These are phyloP conservation scores for Agrocybe pediades DNA, from an alignment of 768 basidiomycete species.

Conservation along the genomic window DNA sequence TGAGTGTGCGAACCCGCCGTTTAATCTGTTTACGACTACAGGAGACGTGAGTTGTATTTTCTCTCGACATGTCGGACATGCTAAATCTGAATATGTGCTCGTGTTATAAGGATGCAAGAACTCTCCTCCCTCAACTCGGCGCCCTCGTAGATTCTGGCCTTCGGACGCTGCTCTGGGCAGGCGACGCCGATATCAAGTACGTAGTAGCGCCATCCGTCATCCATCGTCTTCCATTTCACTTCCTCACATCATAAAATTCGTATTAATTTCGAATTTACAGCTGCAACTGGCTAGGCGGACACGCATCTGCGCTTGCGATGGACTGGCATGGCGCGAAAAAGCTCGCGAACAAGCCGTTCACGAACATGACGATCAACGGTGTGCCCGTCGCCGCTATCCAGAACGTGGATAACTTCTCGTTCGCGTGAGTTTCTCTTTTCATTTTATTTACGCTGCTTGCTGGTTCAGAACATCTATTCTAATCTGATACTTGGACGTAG, in stretches of 20 bases:
- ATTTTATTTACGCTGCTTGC: neutral
- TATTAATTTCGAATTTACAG: constrained; percentile 19
- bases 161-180: constrained; percentile 51
- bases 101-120: constrained; percentile 49
- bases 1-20: constrained; percentile 50
- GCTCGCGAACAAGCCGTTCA: constrained; percentile 38
- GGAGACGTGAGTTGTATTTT: constrained; percentile 49
- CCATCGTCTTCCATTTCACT: neutral
- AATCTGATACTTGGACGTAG: constrained; percentile 26
- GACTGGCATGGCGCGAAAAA: constrained; percentile 45
- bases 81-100: neutral
- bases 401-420: constrained; percentile 67
- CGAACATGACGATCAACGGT: constrained; percentile 59
- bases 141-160: constrained; percentile 44
- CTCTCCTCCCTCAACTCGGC: constrained; percentile 50
- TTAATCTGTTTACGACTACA: constrained; percentile 43
- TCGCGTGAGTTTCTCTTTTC: constrained; percentile 49
- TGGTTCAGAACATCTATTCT: too few relatives aligned
- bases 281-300: constrained; percentile 50
- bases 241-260: neutral
- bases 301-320: constrained; percentile 44
- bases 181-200: constrained; percentile 54
- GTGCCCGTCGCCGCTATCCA: constrained; percentile 56
- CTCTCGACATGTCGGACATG: neutral
- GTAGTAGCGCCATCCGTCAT: too few relatives aligned